phyloP scores from a whole-genome alignment of 2,329 filamentous ascomycete species.

The Hawksworthiomyces lignivorus region DNA sequence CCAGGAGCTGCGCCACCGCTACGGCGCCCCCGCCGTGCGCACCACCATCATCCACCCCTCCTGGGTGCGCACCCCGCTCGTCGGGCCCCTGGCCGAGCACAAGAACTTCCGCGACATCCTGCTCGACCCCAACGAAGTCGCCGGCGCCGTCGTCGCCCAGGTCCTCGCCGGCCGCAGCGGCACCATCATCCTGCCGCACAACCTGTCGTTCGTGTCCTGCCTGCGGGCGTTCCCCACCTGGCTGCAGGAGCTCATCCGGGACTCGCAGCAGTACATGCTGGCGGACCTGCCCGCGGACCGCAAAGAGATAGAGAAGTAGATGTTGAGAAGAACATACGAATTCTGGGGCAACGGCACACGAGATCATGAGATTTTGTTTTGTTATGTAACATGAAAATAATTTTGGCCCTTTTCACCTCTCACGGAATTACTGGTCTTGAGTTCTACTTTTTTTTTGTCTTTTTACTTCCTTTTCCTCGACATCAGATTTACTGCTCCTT shows the following conservation, averaged over 20 bases:
- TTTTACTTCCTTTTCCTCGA: too few species aligned
- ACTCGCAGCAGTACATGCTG: too few species aligned
- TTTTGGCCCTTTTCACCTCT: too few species aligned
- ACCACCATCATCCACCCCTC: constrained; percentile 29
- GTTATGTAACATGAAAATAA: too few species aligned
- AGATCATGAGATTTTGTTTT: too few species aligned
- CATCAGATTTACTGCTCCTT: too few species aligned
- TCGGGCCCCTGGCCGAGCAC: constrained; percentile 46
- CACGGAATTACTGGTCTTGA: too few species aligned
- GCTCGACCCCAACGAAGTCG: constrained; percentile 54
- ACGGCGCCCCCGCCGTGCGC: constrained; percentile 55
- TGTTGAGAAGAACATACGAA: too few species aligned
- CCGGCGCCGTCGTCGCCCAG: constrained; percentile 53
- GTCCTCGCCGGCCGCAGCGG: constrained; percentile 50
- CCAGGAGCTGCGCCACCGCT: constrained; percentile 49
- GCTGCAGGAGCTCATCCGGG: constrained; percentile 8
- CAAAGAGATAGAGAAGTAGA: too few species aligned
- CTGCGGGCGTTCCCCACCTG: constrained; percentile 42
- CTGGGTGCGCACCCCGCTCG: constrained; percentile 10
- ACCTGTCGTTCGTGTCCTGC: constrained; percentile 31
- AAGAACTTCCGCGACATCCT: constrained; percentile 53
- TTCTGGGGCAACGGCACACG: too few species aligned
- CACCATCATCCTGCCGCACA: constrained; percentile 46
- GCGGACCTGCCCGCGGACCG: too few species aligned
- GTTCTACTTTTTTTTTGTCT: too few species aligned